phyloP scores from a whole-genome alignment of 225 moss, liverwort and hornwort species.

The Bryum argenteum region DNA sequence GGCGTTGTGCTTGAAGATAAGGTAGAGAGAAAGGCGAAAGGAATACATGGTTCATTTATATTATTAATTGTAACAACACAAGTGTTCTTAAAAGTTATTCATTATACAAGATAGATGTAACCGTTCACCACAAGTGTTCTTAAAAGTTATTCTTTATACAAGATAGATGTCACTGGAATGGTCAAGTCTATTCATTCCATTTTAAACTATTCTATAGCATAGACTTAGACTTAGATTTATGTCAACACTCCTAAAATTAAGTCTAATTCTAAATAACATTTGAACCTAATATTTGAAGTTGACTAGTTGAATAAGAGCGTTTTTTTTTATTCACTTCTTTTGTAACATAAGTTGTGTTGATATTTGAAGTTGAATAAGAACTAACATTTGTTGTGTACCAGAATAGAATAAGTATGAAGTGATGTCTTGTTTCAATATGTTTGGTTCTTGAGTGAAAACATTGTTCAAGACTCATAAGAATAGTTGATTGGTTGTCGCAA shows the following conservation, averaged over 20 bases:
- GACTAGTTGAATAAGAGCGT: not conserved
- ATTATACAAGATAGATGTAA: not conserved
- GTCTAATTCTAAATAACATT: not conserved
- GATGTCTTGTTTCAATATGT: constrained; percentile 1
- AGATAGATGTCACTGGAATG: not conserved
- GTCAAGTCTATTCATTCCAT: too few relatives aligned
- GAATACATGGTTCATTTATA: not conserved
- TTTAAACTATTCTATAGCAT: not conserved
- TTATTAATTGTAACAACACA: not conserved
- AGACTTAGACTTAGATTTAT: constrained; percentile 7
- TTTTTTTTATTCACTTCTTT: not conserved
- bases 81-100: not conserved
- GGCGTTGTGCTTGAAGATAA: too few relatives aligned
- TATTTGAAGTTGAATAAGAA: too few relatives aligned
- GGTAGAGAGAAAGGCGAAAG: not conserved
- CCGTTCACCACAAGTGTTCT: not conserved
- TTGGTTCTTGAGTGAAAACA: not conserved
- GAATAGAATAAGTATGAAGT: not conserved
- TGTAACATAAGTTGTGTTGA: not conserved
- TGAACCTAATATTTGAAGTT: not conserved
- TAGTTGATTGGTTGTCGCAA: constrained; percentile 9
- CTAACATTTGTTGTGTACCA: not conserved
- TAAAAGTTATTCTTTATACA: not conserved
- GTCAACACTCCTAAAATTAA: not conserved
- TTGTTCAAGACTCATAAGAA: not conserved